Evolutionary conservation across 331 rosid species (phyloP).

Genomic region (Acacia pycnantha): DNA sequence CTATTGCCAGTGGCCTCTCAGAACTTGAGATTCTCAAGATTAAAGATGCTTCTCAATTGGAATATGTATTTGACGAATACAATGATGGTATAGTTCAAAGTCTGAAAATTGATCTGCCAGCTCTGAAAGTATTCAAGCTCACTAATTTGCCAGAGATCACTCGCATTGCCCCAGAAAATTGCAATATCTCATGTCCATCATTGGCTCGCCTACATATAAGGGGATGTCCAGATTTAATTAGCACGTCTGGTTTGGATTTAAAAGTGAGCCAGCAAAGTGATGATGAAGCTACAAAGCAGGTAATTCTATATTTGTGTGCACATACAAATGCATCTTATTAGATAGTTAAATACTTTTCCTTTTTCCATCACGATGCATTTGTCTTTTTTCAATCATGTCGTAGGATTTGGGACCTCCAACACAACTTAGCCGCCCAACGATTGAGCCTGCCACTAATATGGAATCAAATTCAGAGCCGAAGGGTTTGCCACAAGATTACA

Average conservation of each 20-base stretch:
- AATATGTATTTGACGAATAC: slow-evolving; percentile 19
- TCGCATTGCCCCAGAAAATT: not conserved
- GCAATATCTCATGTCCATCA: not conserved
- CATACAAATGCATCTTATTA: not conserved
- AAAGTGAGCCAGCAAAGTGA: not conserved
- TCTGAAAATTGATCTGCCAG: slow-evolving; percentile 24
- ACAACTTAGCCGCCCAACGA: not conserved
- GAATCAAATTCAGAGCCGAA: not conserved
- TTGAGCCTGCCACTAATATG: not conserved
- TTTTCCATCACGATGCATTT: not conserved
- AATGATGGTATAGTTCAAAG: not conserved
- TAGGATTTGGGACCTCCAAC: not conserved
- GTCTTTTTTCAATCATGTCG: not conserved
- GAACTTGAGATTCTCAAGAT: slow-evolving; percentile 23
- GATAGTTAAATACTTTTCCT: not conserved
- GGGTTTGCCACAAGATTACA: not conserved
- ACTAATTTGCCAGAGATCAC: not conserved
- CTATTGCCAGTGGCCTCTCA: slow-evolving; percentile 19
- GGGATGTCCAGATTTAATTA: not conserved
- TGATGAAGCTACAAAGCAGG: not conserved
- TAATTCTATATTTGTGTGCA: not conserved
- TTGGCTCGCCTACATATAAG: not conserved
- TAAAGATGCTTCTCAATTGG: not conserved
- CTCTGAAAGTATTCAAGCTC: slow-evolving; percentile 14
- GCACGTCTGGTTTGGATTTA: not conserved